Evolutionary conservation across 345 rosid genomes (phyloP), one percentile per base, ranked within the genome.

Genomic region (Eucalyptus erythrocorys): DNA sequence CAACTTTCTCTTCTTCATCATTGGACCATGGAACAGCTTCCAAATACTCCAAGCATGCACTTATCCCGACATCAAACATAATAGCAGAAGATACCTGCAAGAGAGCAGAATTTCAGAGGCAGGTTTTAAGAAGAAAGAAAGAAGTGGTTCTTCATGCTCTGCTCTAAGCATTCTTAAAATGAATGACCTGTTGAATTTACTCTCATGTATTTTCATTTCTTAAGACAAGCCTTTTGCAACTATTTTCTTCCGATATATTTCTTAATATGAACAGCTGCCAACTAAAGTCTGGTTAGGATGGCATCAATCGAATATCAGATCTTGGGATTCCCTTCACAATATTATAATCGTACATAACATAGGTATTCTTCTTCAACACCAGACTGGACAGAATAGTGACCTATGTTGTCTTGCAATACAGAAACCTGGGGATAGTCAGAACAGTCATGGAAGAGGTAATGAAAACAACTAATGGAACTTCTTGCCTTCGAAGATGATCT

Each of bases 1-100:
- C 89, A 87, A 97, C 91, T 88, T 92, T 91, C 89, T 93, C 96
- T 90, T 97, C 99, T 89, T 97, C 99, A 15, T 93, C 96, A 89
- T 92, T 93, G 45, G 99, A 94, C 99, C 99, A 97, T 32, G 98
- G 99, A 86, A 94, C 94, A 66, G 98, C 98, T 94, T 97, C 99
- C 92, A 97, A 92, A 92, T 96, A 95, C 91, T 95, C 96, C 85
- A 97, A 89, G 92, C 99, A 96, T 45, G 97, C 93, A 89, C 13
- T 76, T 57, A 96, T 93, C 48, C 99, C 99, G 19, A 84, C 89
- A 87, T 96, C 96, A 93, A 96, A 97, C 94, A 91, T 90, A 45
- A 96, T 91, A 37, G 95, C 99, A 6, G 95, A 95, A 93, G 95
- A 96, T 81, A 97, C 99, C 99, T 96, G 90, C 66, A 89, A 86